Evolutionary conservation across 441 rosid species (phyloP).

Genomic region (Pelargonium australe): DNA sequence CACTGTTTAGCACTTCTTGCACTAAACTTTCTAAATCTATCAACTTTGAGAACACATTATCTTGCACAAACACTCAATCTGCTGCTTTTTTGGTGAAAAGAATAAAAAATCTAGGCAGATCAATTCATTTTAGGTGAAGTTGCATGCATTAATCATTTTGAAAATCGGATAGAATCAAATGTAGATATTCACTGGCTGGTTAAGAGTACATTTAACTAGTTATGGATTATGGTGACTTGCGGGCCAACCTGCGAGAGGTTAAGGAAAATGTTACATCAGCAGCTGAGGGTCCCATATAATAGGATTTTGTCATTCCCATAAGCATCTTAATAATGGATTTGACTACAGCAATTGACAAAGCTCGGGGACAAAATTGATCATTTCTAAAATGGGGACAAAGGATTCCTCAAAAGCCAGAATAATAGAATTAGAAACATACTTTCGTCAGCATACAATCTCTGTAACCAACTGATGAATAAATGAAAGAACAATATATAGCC

Average conservation of each 20-base stretch:
- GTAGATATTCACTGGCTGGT: not conserved
- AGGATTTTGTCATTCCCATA: not conserved
- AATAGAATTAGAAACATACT: not conserved
- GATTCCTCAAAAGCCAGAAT: not conserved
- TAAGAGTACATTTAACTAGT: not conserved
- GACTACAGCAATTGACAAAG: not conserved
- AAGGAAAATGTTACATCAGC: not conserved
- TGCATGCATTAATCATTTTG: not conserved
- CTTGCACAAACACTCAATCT: no score
- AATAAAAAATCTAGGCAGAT: no score
- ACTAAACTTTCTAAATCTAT: no score
- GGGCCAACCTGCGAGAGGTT: not conserved
- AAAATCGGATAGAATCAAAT: no score
- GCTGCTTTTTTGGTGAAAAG: no score
- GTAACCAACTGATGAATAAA: constrained; percentile 1
- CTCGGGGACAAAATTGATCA: no score
- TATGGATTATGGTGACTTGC: not conserved
- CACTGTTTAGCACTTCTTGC: no score
- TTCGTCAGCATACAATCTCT: not conserved
- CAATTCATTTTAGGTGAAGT: not conserved
- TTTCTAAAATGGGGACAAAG: not conserved
- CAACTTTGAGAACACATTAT: no score
- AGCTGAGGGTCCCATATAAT: not conserved
- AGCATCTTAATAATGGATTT: not conserved
- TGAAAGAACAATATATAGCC: constrained; percentile 10